Base-by-base conservation (phyloP, 352 stramenopile genomes). In the Globisporangium yorkense region DNA sequence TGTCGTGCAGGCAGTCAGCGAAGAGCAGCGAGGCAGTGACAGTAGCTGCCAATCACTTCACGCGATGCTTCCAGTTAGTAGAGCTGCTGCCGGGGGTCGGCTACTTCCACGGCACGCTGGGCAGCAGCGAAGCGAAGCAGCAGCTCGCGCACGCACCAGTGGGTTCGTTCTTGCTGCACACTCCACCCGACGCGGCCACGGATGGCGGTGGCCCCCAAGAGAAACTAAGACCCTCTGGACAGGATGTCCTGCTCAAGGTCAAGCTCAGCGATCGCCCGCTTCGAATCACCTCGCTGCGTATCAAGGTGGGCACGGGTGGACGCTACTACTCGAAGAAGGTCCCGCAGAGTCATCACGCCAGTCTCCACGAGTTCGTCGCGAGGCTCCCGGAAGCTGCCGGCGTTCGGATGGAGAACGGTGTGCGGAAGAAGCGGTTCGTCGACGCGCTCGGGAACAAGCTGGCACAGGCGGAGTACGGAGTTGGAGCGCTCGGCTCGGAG, bases 81-180 rank as follows among this genome's bases (percentile, higher is more conserved):
- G 79, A 87, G 33, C 29, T 87, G 24, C 78, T 67, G 73, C 68
- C 71, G 1, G 63, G 57, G 13, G 74, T 87, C 44, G 76, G 79
- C 3, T 89, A 72, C 51, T 87, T 85, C 21, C 73, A 87, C 40
- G 75, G 75, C 6, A 24, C 33, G 2, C 6, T 87, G 2, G 60
- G 48, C 7, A 72, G 52, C 41, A 54, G 37, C n/a, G 49, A 71
- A 18, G 76, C 69, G 0, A 81, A 68, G 7, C 24, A 48, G 9
- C 43, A 71, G 13, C 50, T 89, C 2, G 21, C 51, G 18, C 24
- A n/a, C 10, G 53, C 70, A 4, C 68, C 66, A 0, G 59, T 74
- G 18, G 77, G 79, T 4, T 62, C 77, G 0, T 87, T 78, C 57
- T 60, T 89, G 29, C 52, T 89, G 1, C 66, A 87, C 54, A 61